Evolutionary conservation across 2,329 filamentous ascomycete genomes (phyloP).

Genomic region (Beauveria brongniartii): DNA sequence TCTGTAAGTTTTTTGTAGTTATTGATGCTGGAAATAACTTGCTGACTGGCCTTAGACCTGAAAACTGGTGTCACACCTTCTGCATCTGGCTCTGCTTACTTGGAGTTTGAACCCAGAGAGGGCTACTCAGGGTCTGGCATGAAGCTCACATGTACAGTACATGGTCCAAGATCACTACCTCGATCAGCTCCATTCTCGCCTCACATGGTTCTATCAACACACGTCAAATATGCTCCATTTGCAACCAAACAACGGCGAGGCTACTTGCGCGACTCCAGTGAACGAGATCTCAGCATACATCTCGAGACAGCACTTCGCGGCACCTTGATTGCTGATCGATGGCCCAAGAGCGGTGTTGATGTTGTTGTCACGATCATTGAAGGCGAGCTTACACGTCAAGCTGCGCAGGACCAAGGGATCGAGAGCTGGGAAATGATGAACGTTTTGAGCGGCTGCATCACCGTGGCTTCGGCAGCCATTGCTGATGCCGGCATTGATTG

Average conservation of each 20-base stretch:
- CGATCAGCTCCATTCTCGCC: conserved; percentile 87
- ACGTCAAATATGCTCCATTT: conserved; percentile 95
- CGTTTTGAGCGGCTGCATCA: conserved; percentile 84
- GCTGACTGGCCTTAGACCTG: conserved; percentile 51
- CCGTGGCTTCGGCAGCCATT: conserved; percentile 84
- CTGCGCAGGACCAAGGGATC: conserved; percentile 39
- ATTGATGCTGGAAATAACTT: conserved; percentile 1
- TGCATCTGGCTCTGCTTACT: conserved; percentile 85
- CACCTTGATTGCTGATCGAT: conserved; percentile 84
- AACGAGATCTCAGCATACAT: conserved; percentile 85
- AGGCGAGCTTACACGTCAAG: conserved; percentile 71
- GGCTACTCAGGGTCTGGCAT: conserved; percentile 54
- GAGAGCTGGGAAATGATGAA: conserved; percentile 85
- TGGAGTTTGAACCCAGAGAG: conserved; percentile 53
- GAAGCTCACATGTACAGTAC: conserved; percentile 88
- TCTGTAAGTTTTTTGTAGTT: conserved; percentile 16
- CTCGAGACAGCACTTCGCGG: conserved; percentile 85
- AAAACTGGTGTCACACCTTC: conserved; percentile 90
- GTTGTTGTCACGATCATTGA: conserved; percentile 89
- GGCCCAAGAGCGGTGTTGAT: conserved; percentile 98
- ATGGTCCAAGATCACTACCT: conserved; percentile 85
- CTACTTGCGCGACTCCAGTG: conserved; percentile 76
- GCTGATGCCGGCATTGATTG: conserved; percentile 95
- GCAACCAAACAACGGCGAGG: conserved; percentile 74
- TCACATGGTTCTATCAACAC: conserved; percentile 82